Conservation (phyloP, 2,329 filamentous ascomycete species). For the Colletotrichum horii region DNA sequence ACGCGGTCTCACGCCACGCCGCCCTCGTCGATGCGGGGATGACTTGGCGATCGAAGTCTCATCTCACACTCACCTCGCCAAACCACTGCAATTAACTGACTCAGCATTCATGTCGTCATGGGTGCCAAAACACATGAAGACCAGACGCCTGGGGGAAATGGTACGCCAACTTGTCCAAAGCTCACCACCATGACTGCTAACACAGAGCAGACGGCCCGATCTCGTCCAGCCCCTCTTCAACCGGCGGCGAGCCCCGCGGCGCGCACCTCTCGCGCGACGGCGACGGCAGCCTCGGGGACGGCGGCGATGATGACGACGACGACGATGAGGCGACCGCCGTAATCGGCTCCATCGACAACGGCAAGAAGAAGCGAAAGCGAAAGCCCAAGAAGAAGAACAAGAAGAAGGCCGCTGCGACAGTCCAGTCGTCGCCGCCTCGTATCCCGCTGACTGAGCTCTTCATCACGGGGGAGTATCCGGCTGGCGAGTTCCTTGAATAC, state of each 20-base stretch:
- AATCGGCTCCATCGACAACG: not conserved
- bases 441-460: constrained; percentile 36
- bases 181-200: not conserved
- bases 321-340: constrained; percentile 24
- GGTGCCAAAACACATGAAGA: constrained; percentile 45
- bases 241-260: constrained; percentile 47
- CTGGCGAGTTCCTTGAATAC: constrained; percentile 33
- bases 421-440: constrained; percentile 37
- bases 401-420: constrained; percentile 25
- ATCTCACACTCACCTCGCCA: not conserved
- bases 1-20: not conserved
- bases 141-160: constrained; percentile 33
- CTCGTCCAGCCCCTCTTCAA: constrained; percentile 19
- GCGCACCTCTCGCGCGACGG: constrained; percentile 45
- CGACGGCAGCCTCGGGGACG: constrained; percentile 43
- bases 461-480: constrained; percentile 29
- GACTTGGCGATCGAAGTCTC: not conserved
- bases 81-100: not conserved
- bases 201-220: constrained; percentile 27
- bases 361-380: constrained; percentile 6
- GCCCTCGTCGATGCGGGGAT: not conserved
- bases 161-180: constrained; percentile 24
- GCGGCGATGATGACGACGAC: constrained; percentile 32
- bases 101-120: constrained; percentile 30
- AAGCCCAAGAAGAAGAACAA: constrained; percentile 22